phyloP scores from a whole-genome alignment of 2,329 filamentous ascomycete genomes.

The Xylaria digitata region DNA sequence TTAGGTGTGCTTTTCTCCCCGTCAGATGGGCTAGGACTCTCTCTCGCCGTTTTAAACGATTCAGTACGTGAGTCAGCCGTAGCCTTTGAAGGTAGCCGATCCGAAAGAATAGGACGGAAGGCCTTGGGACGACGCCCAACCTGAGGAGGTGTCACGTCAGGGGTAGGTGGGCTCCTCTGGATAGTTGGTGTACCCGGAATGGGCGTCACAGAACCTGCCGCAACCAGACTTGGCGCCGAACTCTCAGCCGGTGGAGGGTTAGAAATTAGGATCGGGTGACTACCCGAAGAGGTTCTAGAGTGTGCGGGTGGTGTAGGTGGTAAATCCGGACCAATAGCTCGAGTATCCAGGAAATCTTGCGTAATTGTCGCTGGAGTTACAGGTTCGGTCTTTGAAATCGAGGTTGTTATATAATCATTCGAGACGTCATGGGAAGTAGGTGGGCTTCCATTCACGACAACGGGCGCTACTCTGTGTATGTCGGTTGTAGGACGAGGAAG shows the following conservation, averaged over 20 bases:
- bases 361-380: slow-evolving; percentile 57
- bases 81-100: slow-evolving; percentile 63
- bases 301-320: slow-evolving; percentile 73
- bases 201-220: slow-evolving; percentile 54
- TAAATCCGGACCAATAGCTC: slow-evolving; percentile 60
- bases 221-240: slow-evolving; percentile 52
- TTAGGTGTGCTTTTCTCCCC: slow-evolving; percentile 59
- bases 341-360: slow-evolving; percentile 54
- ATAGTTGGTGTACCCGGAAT: slow-evolving; percentile 70
- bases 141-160: slow-evolving; percentile 79
- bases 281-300: slow-evolving; percentile 67
- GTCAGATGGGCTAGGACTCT: slow-evolving; percentile 71
- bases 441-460: slow-evolving; percentile 27
- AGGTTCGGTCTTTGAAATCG: slow-evolving; percentile 49
- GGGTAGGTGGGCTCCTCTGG: slow-evolving; percentile 76
- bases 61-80: slow-evolving; percentile 72
- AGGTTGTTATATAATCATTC: slow-evolving; percentile 47
- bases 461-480: slow-evolving; percentile 32
- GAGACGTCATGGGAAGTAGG: slow-evolving; percentile 45
- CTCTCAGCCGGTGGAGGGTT: slow-evolving; percentile 56
- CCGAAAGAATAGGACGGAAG: slow-evolving; percentile 59
- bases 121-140: slow-evolving; percentile 56
- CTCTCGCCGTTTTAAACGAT: slow-evolving; percentile 78
- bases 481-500: slow-evolving; percentile 54
- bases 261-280: slow-evolving; percentile 57